Evolutionary conservation across 495 filamentous ascomycete species (phyloP), one percentile per base, ranked within the genome.

Genomic region (Penicillium paxilli): DNA sequence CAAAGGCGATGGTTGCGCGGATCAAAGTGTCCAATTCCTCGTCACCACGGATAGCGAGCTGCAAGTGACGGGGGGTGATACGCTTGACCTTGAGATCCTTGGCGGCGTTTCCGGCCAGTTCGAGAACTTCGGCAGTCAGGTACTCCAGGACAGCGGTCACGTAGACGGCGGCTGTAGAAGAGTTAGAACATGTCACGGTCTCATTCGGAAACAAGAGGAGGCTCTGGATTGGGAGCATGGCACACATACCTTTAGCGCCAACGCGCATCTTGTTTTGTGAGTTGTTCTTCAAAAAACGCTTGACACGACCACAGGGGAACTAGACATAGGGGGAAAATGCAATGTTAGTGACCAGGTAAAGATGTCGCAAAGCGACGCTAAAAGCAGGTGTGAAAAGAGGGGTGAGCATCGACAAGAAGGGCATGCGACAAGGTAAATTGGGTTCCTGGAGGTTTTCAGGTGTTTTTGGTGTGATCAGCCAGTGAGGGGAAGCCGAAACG

Each of bases 41-140:
- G 71, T 98, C 94, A 66, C 94, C 94, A 62, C 94, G 92, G 73
- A 98, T 98, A 61, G 94, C 94, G 42, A 98, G 90, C 74, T 98
- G 94, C 59, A 98, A 78, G 73, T 98, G 94, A 68, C 94, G 94
- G 25, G 94, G 94, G 3, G 94, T 98, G 77, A 98, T 98, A 75
- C 94, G 94, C 88, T 98, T 98, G 77, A 98, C 94, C 75, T 98
- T 98, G 63, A 98, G 87, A 73, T 98, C 94, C 80, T 98, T 98
- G 70, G 94, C 94, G 28, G 94, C 94, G 69, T 98, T 98, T 68
- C 94, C 94, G 65, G 94, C 94, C 52, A 98, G 84, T 68, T 98
- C 94, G 62, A 98, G 89, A 37, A 98, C 95, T 86, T 98, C 94
- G 59, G 94, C 94, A 52, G 94, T 97, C 55, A 98, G 80, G 73